A percentile compares a stretch with the other conserved stretches of the same genome.
Conservation (phyloP, 805 yeast species). For the Allodekkera sacchari region DNA sequence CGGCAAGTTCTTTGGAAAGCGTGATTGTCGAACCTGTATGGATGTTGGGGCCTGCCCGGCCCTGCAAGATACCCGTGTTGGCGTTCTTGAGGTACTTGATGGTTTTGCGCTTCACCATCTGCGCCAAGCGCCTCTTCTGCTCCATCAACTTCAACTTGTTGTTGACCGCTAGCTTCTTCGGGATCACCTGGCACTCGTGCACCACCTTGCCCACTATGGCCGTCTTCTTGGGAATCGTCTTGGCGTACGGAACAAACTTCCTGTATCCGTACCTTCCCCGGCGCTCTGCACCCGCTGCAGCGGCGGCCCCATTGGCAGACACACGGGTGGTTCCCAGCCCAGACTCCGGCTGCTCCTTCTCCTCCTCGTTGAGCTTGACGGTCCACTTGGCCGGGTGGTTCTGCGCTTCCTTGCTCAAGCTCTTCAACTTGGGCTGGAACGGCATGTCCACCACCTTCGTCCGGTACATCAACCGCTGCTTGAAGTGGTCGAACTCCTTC, state of each 20-base stretch:
- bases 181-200: conserved; percentile 87
- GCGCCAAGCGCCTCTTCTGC: conserved; percentile 23
- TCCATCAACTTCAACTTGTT: conserved; percentile 51
- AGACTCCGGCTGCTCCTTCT: conserved; percentile 13
- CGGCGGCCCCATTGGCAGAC: too few species aligned
- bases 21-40: conserved; percentile 58
- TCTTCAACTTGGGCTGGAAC: conserved; percentile 38
- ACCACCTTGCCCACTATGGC: conserved; percentile 78
- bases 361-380: conserved; percentile 15
- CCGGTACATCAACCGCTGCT: conserved; percentile 42
- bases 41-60: conserved; percentile 79
- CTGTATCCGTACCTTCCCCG: conserved; percentile 7
- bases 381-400: conserved; percentile 26
- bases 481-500: conserved; percentile 60
- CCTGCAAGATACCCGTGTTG: conserved; percentile 81
- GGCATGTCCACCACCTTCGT: conserved; percentile 47
- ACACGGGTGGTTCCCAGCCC: conserved; percentile 24
- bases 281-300: conserved; percentile 1
- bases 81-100: conserved; percentile 49
- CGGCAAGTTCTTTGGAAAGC: conserved; percentile 51
- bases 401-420: conserved; percentile 28
- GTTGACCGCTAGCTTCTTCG: conserved; percentile 64
- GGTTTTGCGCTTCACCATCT: conserved; percentile 34
- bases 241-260: conserved; percentile 69
- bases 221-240: conserved; percentile 84